Percentiles rank a stretch among this genome's conserved stretches.
Evolutionary conservation across 345 rosid genomes (phyloP).

Genomic region (Bretschneidera sinensis): DNA sequence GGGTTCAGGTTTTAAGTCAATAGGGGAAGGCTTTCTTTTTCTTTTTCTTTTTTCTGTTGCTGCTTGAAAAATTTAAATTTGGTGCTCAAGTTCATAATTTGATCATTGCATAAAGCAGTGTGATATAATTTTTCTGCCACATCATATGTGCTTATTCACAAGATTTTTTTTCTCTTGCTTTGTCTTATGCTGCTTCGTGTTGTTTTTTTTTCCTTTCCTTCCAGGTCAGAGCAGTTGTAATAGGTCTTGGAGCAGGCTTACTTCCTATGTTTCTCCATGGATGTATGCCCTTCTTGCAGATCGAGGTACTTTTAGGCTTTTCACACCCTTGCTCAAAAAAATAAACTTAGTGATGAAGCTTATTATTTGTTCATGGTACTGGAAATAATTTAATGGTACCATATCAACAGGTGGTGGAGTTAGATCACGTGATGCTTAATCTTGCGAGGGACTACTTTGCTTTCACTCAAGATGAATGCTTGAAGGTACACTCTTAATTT

Average conservation of each 20-base stretch:
- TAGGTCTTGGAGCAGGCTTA: conserved; percentile 96
- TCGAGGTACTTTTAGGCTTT: conserved; percentile 49
- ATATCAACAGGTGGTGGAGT: conserved; percentile 71
- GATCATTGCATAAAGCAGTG: not conserved
- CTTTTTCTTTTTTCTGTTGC: not conserved
- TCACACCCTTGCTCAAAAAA: not conserved
- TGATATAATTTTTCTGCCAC: not conserved
- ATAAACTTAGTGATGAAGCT: not conserved
- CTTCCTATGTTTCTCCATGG: conserved; percentile 93
- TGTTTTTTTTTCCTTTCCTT: conserved; percentile 1
- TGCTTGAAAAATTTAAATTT: conserved; percentile 9
- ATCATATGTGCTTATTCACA: not conserved
- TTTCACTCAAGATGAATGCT: conserved; percentile 45
- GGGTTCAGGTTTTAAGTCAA: not conserved
- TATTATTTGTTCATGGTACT: not conserved
- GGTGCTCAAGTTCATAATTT: not conserved
- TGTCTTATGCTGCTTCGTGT: not conserved
- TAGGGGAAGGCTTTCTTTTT: too few species aligned
- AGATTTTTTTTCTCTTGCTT: not conserved
- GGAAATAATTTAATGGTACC: conserved; percentile 6
- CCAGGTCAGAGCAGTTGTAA: conserved; percentile 71
- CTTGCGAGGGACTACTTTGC: conserved; percentile 72
- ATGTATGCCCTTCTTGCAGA: conserved; percentile 50
- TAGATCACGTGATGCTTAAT: conserved; percentile 54
- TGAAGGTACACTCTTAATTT: conserved; percentile 49